phyloP scores from a whole-genome alignment of 495 filamentous ascomycete species.

The Aspergillus nidulans region DNA sequence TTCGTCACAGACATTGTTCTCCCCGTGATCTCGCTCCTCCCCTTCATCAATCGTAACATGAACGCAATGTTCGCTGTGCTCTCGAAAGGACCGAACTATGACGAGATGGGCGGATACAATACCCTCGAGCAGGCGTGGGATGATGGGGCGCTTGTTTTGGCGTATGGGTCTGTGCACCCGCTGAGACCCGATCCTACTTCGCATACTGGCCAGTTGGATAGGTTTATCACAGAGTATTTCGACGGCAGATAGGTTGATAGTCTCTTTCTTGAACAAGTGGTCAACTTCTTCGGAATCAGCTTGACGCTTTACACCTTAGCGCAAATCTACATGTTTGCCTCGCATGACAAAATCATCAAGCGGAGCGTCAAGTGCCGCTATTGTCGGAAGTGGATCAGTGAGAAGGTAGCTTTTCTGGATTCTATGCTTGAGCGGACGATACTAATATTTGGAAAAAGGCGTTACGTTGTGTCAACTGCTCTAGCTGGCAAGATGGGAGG shows the following conservation, averaged over 20 bases:
- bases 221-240: neutral
- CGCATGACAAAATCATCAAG: constrained; percentile 66
- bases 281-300: constrained; percentile 65
- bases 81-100: constrained; percentile 49
- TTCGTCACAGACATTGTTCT: constrained; percentile 68
- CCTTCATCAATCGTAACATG: constrained; percentile 67
- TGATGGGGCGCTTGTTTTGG: constrained; percentile 68
- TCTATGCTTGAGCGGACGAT: neutral
- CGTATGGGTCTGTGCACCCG: constrained; percentile 52
- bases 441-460: neutral
- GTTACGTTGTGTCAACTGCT: neutral
- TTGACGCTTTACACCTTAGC: constrained; percentile 62
- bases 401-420: constrained; percentile 47
- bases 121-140: constrained; percentile 61
- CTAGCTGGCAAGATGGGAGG: neutral
- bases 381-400: constrained; percentile 62
- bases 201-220: neutral
- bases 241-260: constrained; percentile 25
- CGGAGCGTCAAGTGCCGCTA: constrained; percentile 65
- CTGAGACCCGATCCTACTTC: no score
- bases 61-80: constrained; percentile 72
- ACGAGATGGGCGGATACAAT: constrained; percentile 52
- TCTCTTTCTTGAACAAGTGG: constrained; percentile 58
- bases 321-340: constrained; percentile 57
- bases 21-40: constrained; percentile 63